A percentile compares a stretch with the other conserved stretches of the same genome.
phyloP scores from a whole-genome alignment of 768 basidiomycete species.

The Leccinum subtestaceum region DNA sequence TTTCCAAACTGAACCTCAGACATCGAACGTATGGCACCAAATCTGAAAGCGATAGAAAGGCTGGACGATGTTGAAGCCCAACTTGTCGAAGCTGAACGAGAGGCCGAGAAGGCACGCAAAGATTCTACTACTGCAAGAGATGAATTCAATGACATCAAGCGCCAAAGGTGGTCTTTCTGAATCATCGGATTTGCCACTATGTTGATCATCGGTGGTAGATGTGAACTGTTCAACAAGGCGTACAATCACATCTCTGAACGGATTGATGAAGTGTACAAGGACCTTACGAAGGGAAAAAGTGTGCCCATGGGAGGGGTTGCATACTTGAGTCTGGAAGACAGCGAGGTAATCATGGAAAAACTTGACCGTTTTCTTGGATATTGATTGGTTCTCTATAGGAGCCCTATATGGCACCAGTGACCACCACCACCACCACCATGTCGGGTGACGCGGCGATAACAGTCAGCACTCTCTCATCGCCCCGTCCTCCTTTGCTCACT shows the following conservation, averaged over 20 bases:
- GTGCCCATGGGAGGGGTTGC: constrained; percentile 95
- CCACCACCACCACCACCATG: no score
- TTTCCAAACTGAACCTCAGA: constrained; percentile 68
- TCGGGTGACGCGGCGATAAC: no score
- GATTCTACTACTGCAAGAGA: constrained; percentile 91
- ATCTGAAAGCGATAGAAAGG: constrained; percentile 93
- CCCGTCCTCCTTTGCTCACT: no score
- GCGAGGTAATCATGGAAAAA: constrained; percentile 61
- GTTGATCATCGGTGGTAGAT: constrained; percentile 33
- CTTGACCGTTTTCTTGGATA: constrained; percentile 9
- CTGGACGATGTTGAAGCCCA: constrained; percentile 84
- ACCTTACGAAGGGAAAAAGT: constrained; percentile 92
- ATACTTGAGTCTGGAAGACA: constrained; percentile 94
- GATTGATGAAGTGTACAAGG: constrained; percentile 96
- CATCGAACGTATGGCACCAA: constrained; percentile 92
- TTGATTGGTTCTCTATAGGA: constrained; percentile 45
- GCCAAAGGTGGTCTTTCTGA: constrained; percentile 54
- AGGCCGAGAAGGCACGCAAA: constrained; percentile 88
- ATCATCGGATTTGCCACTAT: background rate
- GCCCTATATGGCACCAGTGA: constrained; percentile 47
- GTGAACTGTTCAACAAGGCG: constrained; percentile 91
- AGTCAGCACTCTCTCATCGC: no score
- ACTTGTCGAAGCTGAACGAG: constrained; percentile 84
- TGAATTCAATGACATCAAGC: constrained; percentile 84
- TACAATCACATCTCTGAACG: constrained; percentile 94